phyloP scores from a whole-genome alignment of 2,329 filamentous ascomycete species.

The Botrytis pseudocinerea region DNA sequence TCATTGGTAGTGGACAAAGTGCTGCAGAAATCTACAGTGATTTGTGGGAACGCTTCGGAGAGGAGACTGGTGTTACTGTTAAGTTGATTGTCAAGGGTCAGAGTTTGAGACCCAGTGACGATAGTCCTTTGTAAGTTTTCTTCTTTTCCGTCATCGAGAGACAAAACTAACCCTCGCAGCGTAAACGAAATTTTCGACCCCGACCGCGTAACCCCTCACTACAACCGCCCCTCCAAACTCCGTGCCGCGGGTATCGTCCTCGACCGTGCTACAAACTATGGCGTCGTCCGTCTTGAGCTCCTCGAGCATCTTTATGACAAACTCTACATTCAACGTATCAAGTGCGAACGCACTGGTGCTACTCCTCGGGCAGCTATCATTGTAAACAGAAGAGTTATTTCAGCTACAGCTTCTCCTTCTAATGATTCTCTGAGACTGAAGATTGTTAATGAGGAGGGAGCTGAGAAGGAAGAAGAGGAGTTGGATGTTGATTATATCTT shows the following conservation, averaged over 20 bases:
- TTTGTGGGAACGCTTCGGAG: slow-evolving; percentile 78
- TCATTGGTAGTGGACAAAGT: slow-evolving; percentile 87
- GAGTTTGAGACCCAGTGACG: slow-evolving; percentile 86
- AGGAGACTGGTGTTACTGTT: slow-evolving; percentile 66
- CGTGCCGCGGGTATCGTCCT: slow-evolving; percentile 61
- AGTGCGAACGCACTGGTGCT: slow-evolving; percentile 66
- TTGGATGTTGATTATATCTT: slow-evolving; percentile 77
- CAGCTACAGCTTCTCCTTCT: slow-evolving; percentile 26
- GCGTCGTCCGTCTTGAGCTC: slow-evolving; percentile 86
- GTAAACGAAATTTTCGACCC: slow-evolving; percentile 98
- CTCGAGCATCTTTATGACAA: slow-evolving; percentile 86
- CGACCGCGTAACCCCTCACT: slow-evolving; percentile 75
- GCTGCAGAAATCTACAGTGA: slow-evolving; percentile 96
- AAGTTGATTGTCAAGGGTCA: slow-evolving; percentile 78
- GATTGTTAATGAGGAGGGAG: slow-evolving; percentile 45
- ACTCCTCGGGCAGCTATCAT: slow-evolving; percentile 83
- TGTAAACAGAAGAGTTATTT: slow-evolving; percentile 60
- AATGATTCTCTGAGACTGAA: slow-evolving; percentile 37
- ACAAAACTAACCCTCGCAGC: slow-evolving; percentile 46
- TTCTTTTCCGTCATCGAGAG: not conserved
- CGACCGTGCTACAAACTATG: slow-evolving; percentile 88
- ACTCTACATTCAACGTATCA: slow-evolving; percentile 75
- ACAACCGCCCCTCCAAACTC: slow-evolving; percentile 61
- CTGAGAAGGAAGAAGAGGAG: slow-evolving; percentile 37
- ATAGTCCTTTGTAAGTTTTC: slow-evolving; percentile 81